A percentile compares a stretch with the other conserved stretches of the same genome.
These are phyloP conservation scores for Penicillium robsamsonii DNA, from an alignment of 495 filamentous ascomycete genomes.

Conservation along the genomic window DNA sequence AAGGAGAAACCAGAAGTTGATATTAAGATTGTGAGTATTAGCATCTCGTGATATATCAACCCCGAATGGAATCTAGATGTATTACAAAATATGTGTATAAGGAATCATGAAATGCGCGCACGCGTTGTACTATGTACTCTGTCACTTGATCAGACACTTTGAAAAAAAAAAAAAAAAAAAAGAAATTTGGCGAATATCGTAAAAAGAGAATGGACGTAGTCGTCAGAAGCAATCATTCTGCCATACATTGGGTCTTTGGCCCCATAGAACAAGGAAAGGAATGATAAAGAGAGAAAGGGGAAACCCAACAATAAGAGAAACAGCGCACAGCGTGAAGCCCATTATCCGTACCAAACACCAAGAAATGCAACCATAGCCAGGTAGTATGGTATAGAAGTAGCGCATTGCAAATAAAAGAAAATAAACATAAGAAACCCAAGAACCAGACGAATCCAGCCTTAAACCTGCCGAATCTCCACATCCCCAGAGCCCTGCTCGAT, in stretches of 20 bases:
- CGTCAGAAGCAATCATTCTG: not conserved
- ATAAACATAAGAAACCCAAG: not conserved
- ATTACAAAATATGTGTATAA: not conserved
- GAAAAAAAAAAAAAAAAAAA: no score
- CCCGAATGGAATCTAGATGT: not conserved
- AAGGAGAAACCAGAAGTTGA: conserved; percentile 98
- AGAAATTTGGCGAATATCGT: not conserved
- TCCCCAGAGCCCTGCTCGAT: conserved; percentile 16
- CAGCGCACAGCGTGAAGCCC: not conserved
- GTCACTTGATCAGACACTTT: not conserved
- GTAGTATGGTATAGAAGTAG: not conserved
- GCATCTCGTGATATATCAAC: conserved; percentile 24
- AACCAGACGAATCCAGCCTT: not conserved
- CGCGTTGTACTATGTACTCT: conserved; percentile 5
- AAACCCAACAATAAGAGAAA: conserved; percentile 14
- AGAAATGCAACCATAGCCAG: not conserved
- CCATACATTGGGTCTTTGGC: not conserved
- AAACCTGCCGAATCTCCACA: conserved; percentile 33
- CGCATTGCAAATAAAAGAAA: not conserved
- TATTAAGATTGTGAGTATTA: conserved; percentile 93
- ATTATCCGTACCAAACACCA: conserved; percentile 1
- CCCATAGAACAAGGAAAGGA: conserved; percentile 2
- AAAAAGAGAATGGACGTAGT: conserved; percentile 1
- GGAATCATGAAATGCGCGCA: conserved; percentile 4
- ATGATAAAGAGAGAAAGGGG: conserved; percentile 3